phyloP scores from a whole-genome alignment of 1,139 yeast genomes.

The Magnusiomyces paraingens region DNA sequence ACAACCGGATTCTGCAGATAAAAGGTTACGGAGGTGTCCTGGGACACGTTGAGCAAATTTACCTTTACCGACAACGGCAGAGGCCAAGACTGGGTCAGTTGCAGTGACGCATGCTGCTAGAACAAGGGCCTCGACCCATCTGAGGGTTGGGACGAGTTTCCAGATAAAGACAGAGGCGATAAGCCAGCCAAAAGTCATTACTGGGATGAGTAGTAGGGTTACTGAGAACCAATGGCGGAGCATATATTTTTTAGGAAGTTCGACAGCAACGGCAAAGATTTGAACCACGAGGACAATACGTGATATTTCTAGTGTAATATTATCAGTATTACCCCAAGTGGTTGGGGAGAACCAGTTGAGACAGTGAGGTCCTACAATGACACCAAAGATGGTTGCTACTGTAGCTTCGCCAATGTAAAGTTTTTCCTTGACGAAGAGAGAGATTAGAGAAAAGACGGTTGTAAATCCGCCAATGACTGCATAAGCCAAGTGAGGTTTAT shows the following conservation, averaged over 20 bases:
- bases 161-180: conserved; percentile 81
- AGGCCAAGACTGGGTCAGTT: conserved; percentile 95
- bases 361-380: conserved; percentile 92
- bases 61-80: conserved; percentile 97
- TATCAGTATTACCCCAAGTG: conserved; percentile 86
- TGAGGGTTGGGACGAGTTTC: conserved; percentile 75
- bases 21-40: conserved; percentile 83
- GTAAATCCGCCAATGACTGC: conserved; percentile 91
- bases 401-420: conserved; percentile 94
- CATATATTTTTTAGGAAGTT: conserved; percentile 90
- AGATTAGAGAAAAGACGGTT: conserved; percentile 78
- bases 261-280: conserved; percentile 96
- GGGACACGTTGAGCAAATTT: conserved; percentile 97
- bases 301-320: conserved; percentile 80
- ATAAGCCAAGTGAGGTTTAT: conserved; percentile 77
- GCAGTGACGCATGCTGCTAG: conserved; percentile 95
- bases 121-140: conserved; percentile 68
- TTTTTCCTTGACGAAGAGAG: conserved; percentile 83
- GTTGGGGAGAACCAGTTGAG: conserved; percentile 82
- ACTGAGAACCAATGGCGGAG: conserved; percentile 85
- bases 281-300: conserved; percentile 86
- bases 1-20: conserved; percentile 94
- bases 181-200: conserved; percentile 93
- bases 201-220: conserved; percentile 70
- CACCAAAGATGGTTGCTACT: conserved; percentile 85